Percentiles rank a stretch among this genome's conserved stretches.
Conservation (phyloP, 768 basidiomycete genomes). For the Mycena venus region DNA sequence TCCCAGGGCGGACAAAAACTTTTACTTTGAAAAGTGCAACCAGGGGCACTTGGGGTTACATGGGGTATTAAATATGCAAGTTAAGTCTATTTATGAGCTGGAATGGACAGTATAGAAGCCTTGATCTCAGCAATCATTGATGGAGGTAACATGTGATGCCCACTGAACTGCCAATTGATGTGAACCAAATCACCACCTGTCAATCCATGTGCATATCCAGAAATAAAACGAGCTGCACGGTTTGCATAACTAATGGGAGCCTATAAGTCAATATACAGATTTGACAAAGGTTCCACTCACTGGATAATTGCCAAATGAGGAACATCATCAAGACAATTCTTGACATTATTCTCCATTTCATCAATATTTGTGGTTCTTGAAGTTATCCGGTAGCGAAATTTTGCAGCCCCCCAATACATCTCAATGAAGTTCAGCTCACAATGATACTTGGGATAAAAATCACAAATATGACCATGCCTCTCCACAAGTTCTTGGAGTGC, state of each 20-base stretch:
- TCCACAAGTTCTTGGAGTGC: background rate
- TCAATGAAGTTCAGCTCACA: too few relatives aligned
- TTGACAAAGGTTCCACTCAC: background rate
- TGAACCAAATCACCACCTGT: background rate
- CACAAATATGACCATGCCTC: background rate
- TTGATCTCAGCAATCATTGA: too few relatives aligned
- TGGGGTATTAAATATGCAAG: too few relatives aligned
- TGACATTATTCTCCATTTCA: background rate
- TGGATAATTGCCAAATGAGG: background rate
- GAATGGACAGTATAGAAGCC: too few relatives aligned
- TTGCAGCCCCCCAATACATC: background rate
- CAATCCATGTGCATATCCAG: background rate
- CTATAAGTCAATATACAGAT: too few relatives aligned
- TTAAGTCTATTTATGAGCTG: too few relatives aligned
- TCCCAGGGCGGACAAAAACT: too few relatives aligned
- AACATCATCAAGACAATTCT: background rate
- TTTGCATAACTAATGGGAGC: too few relatives aligned
- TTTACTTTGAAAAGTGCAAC: too few relatives aligned
- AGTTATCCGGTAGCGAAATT: background rate
- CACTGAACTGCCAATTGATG: background rate
- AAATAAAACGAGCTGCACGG: too few relatives aligned
- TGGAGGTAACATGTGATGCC: background rate
- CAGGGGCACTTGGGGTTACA: too few relatives aligned
- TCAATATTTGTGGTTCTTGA: background rate
- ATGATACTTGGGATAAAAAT: too few relatives aligned